These are phyloP conservation scores for Pichia ethanolica DNA, from an alignment of 805 yeast genomes.

Conservation along the genomic window DNA sequence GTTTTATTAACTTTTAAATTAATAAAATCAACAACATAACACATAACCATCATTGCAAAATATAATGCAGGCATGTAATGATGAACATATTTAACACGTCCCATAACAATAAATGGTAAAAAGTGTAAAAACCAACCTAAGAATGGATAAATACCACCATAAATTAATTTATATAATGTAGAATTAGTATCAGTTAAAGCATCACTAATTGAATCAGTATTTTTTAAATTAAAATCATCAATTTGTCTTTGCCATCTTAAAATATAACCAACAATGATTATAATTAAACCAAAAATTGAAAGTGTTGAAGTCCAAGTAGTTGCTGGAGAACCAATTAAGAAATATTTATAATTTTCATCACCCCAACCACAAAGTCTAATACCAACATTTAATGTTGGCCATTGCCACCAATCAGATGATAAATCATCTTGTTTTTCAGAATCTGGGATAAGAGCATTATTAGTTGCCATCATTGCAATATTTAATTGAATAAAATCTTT, in stretches of 20 bases:
- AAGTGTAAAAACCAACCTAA: constrained; percentile 87
- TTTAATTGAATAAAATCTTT: constrained; percentile 70
- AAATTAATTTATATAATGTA: constrained; percentile 28
- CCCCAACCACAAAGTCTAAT: constrained; percentile 73
- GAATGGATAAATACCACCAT: constrained; percentile 79
- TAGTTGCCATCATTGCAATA: constrained; percentile 83
- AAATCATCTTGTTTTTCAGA: constrained; percentile 63
- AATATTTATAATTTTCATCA: constrained; percentile 50
- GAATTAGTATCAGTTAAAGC: constrained; percentile 7
- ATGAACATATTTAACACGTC: constrained; percentile 94
- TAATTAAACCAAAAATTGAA: constrained; percentile 48
- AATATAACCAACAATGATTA: constrained; percentile 36
- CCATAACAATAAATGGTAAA: constrained; percentile 86
- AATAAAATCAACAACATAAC: constrained; percentile 46
- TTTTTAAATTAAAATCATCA: constrained; percentile 39
- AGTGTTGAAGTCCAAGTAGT: constrained; percentile 69
- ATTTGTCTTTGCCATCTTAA: constrained; percentile 82
- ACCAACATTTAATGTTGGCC: constrained; percentile 78
- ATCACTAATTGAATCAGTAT: constrained; percentile 12
- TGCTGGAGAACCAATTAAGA: constrained; percentile 68
- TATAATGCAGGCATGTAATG: constrained; percentile 93
- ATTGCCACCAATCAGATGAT: constrained; percentile 76
- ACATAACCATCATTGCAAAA: constrained; percentile 79
- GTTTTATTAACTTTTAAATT: constrained; percentile 17
- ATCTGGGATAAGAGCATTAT: constrained; percentile 76